Evolutionary conservation across 148 eudicot genomes (phyloP), one percentile per base, ranked within the genome.

Genomic region (Rhododendron simsii): DNA sequence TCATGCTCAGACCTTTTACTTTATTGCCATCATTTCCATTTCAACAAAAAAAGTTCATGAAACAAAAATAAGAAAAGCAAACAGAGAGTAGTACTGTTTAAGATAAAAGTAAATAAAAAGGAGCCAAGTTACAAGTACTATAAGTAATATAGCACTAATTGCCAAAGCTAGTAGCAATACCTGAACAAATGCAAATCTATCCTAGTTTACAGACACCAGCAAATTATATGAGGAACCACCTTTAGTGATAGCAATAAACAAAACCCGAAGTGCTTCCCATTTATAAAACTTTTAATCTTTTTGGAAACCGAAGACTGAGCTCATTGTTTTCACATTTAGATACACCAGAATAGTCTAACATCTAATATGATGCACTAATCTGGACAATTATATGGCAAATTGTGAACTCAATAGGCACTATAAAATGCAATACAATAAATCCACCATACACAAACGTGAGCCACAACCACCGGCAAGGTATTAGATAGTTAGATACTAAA

Each of bases 1-100:
- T 86, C 94, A 88, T 91, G 92, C 93, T 93, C 95, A 94, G 87
- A 95, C 94, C 94, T 93, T 94, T 93, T 95, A 95, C 95, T 89
- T 79, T 83, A 61, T 81, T n/a, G 86, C 88, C 96, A 95, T 94
- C 98, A 94, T 91, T 69, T 94, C 94, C 95, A 87, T 87, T 85
- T 86, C 45, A 78, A n/a, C 61, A 86, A 13, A 12, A 74, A 3
- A 12, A 21, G 9, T 35, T 33, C 12, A 30, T 7, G 65, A 57
- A 7, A 4, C 2, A 21, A 81, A 81, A 57, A 59, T 35, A 59
- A 33, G n/a, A 57, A 59, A 55, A 26, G 12, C 23, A 20, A 81
- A 16, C 9, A 21, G 3, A 59, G 73, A 81, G 3, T 45, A 45
- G 23, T 18, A 57, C 69, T 81, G 1, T 37, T 41, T 7, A 33